phyloP scores from a whole-genome alignment of 2,329 filamentous ascomycete species.

The Paecilomyces dactylethromorphus region DNA sequence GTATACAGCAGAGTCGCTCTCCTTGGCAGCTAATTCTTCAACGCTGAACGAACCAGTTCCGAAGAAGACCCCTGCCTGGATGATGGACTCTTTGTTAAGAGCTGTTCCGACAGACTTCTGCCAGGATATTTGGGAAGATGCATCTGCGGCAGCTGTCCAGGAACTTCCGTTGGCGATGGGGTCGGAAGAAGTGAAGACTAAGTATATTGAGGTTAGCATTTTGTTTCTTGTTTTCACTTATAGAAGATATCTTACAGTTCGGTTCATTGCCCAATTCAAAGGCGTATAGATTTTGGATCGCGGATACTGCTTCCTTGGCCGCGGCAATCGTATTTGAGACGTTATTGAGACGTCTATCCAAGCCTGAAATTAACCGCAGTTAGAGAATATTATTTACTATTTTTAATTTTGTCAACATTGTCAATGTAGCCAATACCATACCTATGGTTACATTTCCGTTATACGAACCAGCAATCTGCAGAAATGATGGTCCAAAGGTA shows the following conservation, averaged over 20 bases:
- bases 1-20: slow-evolving; percentile 32
- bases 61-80: slow-evolving; percentile 31
- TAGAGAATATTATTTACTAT: background rate
- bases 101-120: slow-evolving; percentile 24
- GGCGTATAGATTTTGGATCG: slow-evolving; percentile 46
- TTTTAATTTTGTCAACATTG: background rate
- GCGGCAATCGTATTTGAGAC: slow-evolving; percentile 50
- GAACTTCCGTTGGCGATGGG: slow-evolving; percentile 16
- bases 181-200: slow-evolving; percentile 19
- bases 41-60: slow-evolving; percentile 30
- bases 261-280: slow-evolving; percentile 55
- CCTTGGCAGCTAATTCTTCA: slow-evolving; percentile 25
- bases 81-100: slow-evolving; percentile 18
- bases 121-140: slow-evolving; percentile 25
- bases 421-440: background rate
- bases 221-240: background rate
- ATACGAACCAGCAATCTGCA: slow-evolving; percentile 45
- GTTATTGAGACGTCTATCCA: slow-evolving; percentile 50
- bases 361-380: slow-evolving; percentile 15
- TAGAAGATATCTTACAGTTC: slow-evolving; percentile 38
- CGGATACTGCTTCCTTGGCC: slow-evolving; percentile 37
- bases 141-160: slow-evolving; percentile 27
- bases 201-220: background rate
- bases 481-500: slow-evolving; percentile 49
- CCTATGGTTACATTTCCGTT: slow-evolving; percentile 45